Evolutionary conservation across 2,329 filamentous ascomycete species (phyloP), one percentile per base, ranked within the genome.

Genomic region (Tolypocladium sp.): DNA sequence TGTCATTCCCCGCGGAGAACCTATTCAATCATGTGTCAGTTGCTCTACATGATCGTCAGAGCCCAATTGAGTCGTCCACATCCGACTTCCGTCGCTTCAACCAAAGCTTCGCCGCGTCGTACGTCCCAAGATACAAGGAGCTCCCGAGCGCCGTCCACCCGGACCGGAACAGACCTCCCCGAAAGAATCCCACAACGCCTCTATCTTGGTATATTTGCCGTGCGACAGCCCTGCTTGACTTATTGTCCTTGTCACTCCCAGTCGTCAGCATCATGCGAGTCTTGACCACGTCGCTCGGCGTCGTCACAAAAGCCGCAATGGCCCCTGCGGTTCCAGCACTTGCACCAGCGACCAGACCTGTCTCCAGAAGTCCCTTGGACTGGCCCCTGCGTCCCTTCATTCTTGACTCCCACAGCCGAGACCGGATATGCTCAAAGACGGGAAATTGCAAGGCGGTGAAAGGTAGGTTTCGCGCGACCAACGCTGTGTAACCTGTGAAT

Each of bases 391-490:
- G 67, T 55, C 9, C 73, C 73, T 58, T 22, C 17, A 62, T 59
- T 62, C 70, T 67, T 55, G 67, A 64, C 27, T 68, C 60, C 77
- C 77, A 77, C 13, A 91, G 79, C 5, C 68, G 69, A 42, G 74
- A 71, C 59, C 89, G 86, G 57, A 91, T 67, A 54, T 83, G 77
- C 75, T 96, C 92, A 67, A 94, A 96, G 65, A 94, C 79, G 5
- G 92, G 92, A 65, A 96, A 96, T 67, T 96, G 91, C 64, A 96
- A 78, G 0, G 90, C 91, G 3, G 91, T 96, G 65, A 93, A 94
- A 0, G 92, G 92, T 4, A 96, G 72, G 69, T 96, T 96, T 2
- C 92, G 80, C 2, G 90, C 88, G 6, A 91, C 87, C 1, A 96
- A 80, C 2, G 90, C 90, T 1, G 88, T 87, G 70, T 96, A 96